Conservation (phyloP, 148 eudicot species). For the Limonium bicolor region DNA sequence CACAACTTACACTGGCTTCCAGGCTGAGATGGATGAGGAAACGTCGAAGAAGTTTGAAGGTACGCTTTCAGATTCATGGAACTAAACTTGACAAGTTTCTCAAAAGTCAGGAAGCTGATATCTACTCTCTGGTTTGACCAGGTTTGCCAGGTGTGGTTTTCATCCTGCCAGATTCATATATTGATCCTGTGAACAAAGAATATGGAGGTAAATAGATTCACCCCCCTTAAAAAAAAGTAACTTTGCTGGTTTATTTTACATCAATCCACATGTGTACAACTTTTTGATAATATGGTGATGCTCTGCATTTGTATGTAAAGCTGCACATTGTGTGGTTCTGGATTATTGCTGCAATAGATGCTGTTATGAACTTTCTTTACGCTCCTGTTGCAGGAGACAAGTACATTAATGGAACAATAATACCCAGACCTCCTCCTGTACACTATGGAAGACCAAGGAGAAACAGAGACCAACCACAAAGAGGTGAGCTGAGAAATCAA, state of each 20-base stretch:
- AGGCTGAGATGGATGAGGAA: constrained; percentile 65
- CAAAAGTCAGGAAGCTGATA: background rate
- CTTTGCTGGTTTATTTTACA: too few species aligned
- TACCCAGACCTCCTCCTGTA: constrained; percentile 78
- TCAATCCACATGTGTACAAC: too few species aligned
- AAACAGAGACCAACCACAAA: constrained; percentile 15
- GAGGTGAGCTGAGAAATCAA: constrained; percentile 19
- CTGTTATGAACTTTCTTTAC: background rate
- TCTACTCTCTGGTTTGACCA: constrained; percentile 11
- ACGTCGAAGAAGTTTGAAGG: constrained; percentile 62
- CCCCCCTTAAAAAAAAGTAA: too few species aligned
- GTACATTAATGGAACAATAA: constrained; percentile 75
- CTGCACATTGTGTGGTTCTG: too few species aligned
- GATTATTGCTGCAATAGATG: background rate
- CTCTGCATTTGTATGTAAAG: too few species aligned
- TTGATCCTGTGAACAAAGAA: constrained; percentile 87
- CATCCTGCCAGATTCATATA: constrained; percentile 90
- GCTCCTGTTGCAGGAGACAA: constrained; percentile 46
- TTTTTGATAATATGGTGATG: too few species aligned
- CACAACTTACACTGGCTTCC: constrained; percentile 73
- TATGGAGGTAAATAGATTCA: constrained; percentile 92
- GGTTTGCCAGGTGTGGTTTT: constrained; percentile 81
- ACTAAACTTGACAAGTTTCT: background rate
- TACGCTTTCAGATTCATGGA: constrained; percentile 6
- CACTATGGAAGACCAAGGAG: constrained; percentile 47